Conservation (phyloP, 257 asterid species). For the Solanum medicagineum region DNA sequence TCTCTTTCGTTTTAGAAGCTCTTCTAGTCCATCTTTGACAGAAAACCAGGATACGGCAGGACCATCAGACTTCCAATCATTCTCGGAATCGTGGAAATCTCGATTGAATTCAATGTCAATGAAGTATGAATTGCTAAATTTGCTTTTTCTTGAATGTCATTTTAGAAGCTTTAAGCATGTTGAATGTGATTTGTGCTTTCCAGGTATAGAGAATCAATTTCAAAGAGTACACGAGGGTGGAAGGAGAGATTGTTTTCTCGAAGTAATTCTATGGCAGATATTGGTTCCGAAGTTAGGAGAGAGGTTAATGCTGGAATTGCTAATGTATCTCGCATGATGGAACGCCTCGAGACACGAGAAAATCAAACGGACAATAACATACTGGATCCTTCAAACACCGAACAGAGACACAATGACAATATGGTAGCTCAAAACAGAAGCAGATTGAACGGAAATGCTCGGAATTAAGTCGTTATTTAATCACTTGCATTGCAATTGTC, state of each 20-base stretch:
- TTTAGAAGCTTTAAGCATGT: conserved; percentile 1
- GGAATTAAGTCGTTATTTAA: not conserved
- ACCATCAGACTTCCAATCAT: conserved; percentile 61
- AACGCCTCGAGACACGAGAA: not conserved
- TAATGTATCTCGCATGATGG: not conserved
- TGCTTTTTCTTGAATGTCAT: not conserved
- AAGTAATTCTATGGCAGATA: conserved; percentile 63
- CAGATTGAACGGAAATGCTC: not conserved
- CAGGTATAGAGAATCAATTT: conserved; percentile 80
- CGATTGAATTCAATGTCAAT: conserved; percentile 63
- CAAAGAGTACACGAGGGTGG: conserved; percentile 77
- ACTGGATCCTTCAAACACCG: not conserved
- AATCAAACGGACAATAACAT: not conserved
- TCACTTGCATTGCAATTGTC: not conserved
- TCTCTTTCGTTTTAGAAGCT: conserved; percentile 27
- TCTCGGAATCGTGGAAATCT: conserved; percentile 76
- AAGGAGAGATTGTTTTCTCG: conserved; percentile 83
- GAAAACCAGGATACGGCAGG: conserved; percentile 53
- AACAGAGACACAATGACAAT: not conserved
- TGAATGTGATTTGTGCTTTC: not conserved
- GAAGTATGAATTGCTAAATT: conserved; percentile 38
- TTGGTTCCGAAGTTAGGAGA: conserved; percentile 50
- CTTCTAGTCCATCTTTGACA: conserved; percentile 21
- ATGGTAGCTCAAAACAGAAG: not conserved
- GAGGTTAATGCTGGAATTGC: conserved; percentile 15